These are phyloP conservation scores for Coniochaeta ligniaria DNA, from an alignment of 2,329 filamentous ascomycete genomes.

Conservation along the genomic window DNA sequence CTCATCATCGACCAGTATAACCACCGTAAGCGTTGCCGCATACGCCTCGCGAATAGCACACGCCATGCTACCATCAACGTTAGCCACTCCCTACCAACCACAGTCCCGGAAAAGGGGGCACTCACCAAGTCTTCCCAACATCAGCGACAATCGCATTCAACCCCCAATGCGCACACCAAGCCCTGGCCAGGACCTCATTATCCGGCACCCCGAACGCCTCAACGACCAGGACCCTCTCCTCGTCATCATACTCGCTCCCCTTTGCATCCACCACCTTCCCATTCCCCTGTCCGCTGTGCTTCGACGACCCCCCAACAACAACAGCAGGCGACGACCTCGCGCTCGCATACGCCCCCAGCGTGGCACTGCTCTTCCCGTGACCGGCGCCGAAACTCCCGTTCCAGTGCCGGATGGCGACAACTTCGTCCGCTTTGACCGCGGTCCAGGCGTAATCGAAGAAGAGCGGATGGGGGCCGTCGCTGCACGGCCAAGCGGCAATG, in stretches of 20 bases:
- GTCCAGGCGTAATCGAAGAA: slow-evolving; percentile 65
- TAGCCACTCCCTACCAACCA: neutral
- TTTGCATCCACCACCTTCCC: slow-evolving; percentile 4
- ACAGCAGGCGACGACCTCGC: slow-evolving; percentile 6
- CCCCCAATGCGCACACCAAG: slow-evolving; percentile 73
- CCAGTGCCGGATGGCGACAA: slow-evolving; percentile 62
- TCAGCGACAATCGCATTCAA: slow-evolving; percentile 65
- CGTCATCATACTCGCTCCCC: slow-evolving; percentile 26
- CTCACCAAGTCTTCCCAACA: slow-evolving; percentile 59
- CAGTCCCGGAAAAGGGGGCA: slow-evolving; percentile 10
- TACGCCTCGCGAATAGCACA: slow-evolving; percentile 72
- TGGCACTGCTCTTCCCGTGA: neutral
- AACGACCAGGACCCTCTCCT: slow-evolving; percentile 62
- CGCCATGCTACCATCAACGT: slow-evolving; percentile 43
- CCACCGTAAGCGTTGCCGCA: slow-evolving; percentile 64
- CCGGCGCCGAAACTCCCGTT: slow-evolving; percentile 18
- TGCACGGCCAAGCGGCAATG: slow-evolving; percentile 58
- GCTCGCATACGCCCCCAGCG: neutral
- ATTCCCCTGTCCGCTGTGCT: slow-evolving; percentile 1
- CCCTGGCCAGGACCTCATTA: slow-evolving; percentile 69
- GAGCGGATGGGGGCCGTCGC: slow-evolving; percentile 57
- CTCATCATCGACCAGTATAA: slow-evolving; percentile 56
- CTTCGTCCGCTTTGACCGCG: slow-evolving; percentile 53
- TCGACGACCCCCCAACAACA: slow-evolving; percentile 1
- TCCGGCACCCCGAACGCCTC: slow-evolving; percentile 67